Conservation (phyloP, 2,329 filamentous ascomycete species). For the Periconia sp. region DNA sequence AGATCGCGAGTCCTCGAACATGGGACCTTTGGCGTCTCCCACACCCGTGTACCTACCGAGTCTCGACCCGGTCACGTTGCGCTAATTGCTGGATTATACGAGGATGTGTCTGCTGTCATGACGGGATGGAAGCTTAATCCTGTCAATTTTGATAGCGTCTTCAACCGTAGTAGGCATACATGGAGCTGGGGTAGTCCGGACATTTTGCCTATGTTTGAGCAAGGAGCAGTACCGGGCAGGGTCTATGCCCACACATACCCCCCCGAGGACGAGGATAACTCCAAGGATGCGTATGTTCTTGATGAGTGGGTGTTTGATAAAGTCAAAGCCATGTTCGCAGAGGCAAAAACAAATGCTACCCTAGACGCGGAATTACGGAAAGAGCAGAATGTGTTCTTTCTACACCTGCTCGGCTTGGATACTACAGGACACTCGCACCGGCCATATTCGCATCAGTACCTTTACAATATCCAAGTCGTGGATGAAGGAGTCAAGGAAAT, state of each 20-base stretch:
- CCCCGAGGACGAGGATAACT: constrained; percentile 88
- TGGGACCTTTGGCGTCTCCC: constrained; percentile 95
- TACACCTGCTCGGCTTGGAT: constrained; percentile 91
- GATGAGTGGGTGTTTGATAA: constrained; percentile 97
- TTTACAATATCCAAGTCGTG: constrained; percentile 92
- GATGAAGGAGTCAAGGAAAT: constrained; percentile 89
- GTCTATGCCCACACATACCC: constrained; percentile 88
- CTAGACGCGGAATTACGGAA: constrained; percentile 74
- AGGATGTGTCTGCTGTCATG: constrained; percentile 95
- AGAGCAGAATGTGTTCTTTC: constrained; percentile 92
- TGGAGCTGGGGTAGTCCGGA: constrained; percentile 99
- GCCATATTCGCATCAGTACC: constrained; percentile 93
- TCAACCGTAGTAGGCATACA: constrained; percentile 94
- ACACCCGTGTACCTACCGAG: constrained; percentile 95
- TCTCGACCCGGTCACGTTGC: constrained; percentile 96
- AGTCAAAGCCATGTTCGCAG: constrained; percentile 83
- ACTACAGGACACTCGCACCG: constrained; percentile 85
- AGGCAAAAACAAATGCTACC: constrained; percentile 78
- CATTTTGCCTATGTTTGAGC: constrained; percentile 95
- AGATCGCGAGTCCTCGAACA: constrained; percentile 86
- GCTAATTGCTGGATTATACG: constrained; percentile 93
- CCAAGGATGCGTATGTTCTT: constrained; percentile 76
- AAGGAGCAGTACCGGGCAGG: constrained; percentile 84
- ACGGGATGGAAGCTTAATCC: constrained; percentile 99
- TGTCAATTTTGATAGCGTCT: constrained; percentile 97